A percentile compares a stretch with the other conserved stretches of the same genome.
phyloP scores from a whole-genome alignment of 192 early-diverging fungal genomes.

The Jimgerdemannia flammicorona region DNA sequence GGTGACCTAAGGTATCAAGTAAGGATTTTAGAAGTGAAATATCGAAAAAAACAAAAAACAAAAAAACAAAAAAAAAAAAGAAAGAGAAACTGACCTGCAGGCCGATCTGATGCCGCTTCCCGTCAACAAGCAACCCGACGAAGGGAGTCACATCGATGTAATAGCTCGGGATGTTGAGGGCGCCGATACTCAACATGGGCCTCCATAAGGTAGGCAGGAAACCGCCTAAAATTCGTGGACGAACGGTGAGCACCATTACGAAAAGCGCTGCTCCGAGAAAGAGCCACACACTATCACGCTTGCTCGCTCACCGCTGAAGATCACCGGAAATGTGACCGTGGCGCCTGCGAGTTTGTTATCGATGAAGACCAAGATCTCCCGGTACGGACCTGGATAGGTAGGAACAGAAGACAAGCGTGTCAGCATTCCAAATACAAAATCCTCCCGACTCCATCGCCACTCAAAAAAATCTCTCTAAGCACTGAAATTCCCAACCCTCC shows the following conservation, averaged over 20 bases:
- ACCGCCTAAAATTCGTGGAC: neutral
- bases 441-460: too few species aligned
- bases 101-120: conserved; percentile 12
- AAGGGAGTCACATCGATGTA: conserved; percentile 18
- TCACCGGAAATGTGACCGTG: conserved; percentile 3
- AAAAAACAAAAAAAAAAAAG: neutral
- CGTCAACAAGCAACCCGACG: conserved; percentile 16
- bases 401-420: neutral
- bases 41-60: neutral
- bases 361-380: conserved; percentile 15
- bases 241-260: too few species aligned
- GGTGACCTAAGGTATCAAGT: neutral
- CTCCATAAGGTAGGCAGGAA: conserved; percentile 16
- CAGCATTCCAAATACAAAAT: neutral
- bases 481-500: too few species aligned
- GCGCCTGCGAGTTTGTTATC: conserved; percentile 7
- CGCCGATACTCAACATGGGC: conserved; percentile 6
- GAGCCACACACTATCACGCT: too few species aligned
- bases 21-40: neutral
- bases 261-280: neutral
- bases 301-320: conserved; percentile 7
- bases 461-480: too few species aligned
- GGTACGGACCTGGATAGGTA: conserved; percentile 8
- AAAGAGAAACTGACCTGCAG: neutral
- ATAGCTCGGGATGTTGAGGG: conserved; percentile 14